Evolutionary conservation across 331 rosid genomes (phyloP), one percentile per base, ranked within the genome.

Genomic region (Prunus yedoensis): DNA sequence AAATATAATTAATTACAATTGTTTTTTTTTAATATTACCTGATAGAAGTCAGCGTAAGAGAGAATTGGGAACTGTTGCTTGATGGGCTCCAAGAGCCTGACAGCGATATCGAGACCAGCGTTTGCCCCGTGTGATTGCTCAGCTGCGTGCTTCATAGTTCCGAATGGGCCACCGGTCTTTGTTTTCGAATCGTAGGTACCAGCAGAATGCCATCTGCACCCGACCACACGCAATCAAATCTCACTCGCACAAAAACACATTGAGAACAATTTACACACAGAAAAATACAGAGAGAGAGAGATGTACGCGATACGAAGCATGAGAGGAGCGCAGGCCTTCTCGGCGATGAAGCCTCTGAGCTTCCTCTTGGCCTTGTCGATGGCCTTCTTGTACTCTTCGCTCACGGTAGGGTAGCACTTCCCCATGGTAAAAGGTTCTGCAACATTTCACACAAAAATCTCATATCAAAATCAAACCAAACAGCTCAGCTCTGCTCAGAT

Each of bases 151-250:
- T 78, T 90, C 2, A 95, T 95, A 54, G 99, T 95, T 66, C 99
- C 99, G 46, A 95, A 95, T 0, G 99, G 99, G 30, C 99, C 99
- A 10, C 99, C 99, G 3, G 96, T 92, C 84, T 50, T 92, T 0
- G 94, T 64, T 41, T 79, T 83, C 50, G 70, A 65, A 21, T 92
- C 98, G 43, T 58, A 95, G 65, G 99, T 95, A 0, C 99, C 99
- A 63, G 99, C 99, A 3, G 99, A 89, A 83, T 95, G 99, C 99
- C 99, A 95, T 84, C 99, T 95, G 59, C 67, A 85, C 8, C 64
- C 27, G 45, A 30, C 21, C 68, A 35, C 5, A 63, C 43, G 27
- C 46, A 20, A 59, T 15, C 74, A 61, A 57, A 45, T 16, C 6
- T 51, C 41, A 54, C 23, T 38, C 65, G 20, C 72, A 59, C 54